Conservation (phyloP, 2,329 filamentous ascomycete species). For the Dendryphion nanum region DNA sequence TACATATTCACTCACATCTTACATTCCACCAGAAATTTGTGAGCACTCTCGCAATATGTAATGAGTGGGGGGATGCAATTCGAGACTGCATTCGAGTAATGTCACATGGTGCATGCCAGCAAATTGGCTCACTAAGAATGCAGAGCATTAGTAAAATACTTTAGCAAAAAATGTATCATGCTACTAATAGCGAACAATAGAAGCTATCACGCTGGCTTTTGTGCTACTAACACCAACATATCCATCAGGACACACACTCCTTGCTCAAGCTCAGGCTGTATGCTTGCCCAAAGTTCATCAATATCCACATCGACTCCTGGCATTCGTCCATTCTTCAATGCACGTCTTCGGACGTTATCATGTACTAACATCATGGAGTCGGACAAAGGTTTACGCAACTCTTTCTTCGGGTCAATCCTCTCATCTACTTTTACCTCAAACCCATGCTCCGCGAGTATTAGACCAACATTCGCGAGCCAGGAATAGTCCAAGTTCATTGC, state of each 20-base stretch:
- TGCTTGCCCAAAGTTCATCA: conserved; percentile 8
- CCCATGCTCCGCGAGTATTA: conserved; percentile 4
- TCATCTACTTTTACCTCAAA: conserved; percentile 5
- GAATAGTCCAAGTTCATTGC: conserved; percentile 6
- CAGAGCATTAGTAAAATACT: conserved; percentile 1
- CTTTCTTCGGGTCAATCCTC: conserved; percentile 7
- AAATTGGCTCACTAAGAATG: too few relatives aligned
- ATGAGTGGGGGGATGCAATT: too few relatives aligned
- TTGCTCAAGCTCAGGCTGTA: conserved; percentile 6
- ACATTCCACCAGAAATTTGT: too few relatives aligned
- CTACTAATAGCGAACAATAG: neutral
- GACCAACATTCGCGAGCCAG: conserved; percentile 4
- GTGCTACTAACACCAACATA: conserved; percentile 7
- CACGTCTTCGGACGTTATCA: conserved; percentile 4
- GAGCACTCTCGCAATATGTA: too few relatives aligned
- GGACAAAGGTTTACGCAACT: conserved; percentile 6
- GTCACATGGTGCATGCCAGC: too few relatives aligned
- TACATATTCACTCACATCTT: too few relatives aligned
- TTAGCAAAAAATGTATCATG: neutral
- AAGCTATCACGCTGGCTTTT: conserved; percentile 3
- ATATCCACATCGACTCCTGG: conserved; percentile 9
- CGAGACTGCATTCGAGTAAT: too few relatives aligned
- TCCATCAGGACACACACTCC: conserved; percentile 9
- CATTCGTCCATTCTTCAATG: conserved; percentile 4
- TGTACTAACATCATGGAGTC: conserved; percentile 4